Conservation (phyloP, 148 eudicot genomes). For the Chenopodium formosanum region DNA sequence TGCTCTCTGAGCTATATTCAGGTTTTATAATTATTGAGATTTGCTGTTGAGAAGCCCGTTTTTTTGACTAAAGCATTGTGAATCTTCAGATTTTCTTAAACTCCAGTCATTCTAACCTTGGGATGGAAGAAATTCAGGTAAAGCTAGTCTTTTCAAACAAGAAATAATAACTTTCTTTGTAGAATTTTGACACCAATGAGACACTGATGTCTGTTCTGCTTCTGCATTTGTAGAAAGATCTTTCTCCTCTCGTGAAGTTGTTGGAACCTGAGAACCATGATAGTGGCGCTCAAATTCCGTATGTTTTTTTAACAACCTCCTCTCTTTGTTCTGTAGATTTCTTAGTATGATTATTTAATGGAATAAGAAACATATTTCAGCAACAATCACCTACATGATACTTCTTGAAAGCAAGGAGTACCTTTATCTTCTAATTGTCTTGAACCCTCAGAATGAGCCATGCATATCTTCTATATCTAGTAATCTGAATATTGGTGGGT, state of each 20-base stretch:
- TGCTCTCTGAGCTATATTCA: background rate
- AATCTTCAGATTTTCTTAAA: slow-evolving; percentile 66
- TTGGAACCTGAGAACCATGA: slow-evolving; percentile 61
- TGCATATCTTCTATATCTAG: no score
- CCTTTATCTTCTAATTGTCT: background rate
- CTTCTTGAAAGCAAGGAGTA: background rate
- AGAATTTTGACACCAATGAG: background rate
- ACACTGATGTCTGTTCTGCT: slow-evolving; percentile 14
- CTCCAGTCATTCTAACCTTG: slow-evolving; percentile 56
- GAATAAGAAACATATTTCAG: background rate
- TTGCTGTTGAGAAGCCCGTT: background rate
- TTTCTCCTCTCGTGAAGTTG: slow-evolving; percentile 81
- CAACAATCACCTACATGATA: background rate
- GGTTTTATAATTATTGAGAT: background rate
- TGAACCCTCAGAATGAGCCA: no score
- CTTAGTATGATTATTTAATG: background rate
- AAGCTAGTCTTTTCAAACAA: background rate
- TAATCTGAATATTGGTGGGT: no score
- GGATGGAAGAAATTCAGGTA: slow-evolving; percentile 87
- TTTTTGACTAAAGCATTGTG: background rate
- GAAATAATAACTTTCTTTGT: background rate
- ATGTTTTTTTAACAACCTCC: slow-evolving; percentile 31
- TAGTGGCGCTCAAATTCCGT: slow-evolving; percentile 77
- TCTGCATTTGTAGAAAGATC: slow-evolving; percentile 66
- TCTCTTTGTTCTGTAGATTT: background rate